Evolutionary conservation across 148 eudicot species (phyloP), one percentile per base, ranked within the genome.

Genomic region (Nepenthes mirabilis): DNA sequence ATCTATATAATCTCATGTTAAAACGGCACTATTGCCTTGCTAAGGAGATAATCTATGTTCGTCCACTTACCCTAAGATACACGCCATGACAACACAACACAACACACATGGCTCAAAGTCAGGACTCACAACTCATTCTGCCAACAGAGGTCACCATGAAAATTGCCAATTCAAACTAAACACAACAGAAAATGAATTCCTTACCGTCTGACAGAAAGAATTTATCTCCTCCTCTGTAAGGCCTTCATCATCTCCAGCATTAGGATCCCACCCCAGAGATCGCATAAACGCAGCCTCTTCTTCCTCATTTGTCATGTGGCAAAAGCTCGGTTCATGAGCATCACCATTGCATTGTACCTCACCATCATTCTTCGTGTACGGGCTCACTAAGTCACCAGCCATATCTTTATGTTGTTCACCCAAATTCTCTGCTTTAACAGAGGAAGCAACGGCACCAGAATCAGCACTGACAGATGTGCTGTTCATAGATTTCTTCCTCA

Each of bases 401-500:
- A 40, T 63, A 55, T 64, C 87, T 61, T 82, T 74, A 45, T 45
- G 6, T 10, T 33, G 59, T 43, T 52, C 75, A 65, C 54, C 74
- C 14, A 72, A 55, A 51, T 74, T 76, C 64, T 71, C 76, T 62
- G 60, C 52, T 52, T 36, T 32, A 54, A 56, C 64, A 65, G 79
- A 62, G 14, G 74, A 67, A 73, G 63, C 61, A 59, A 60, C 52
- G 11, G 70, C 33, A 56, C 67, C 61, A 57, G 88, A 65, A 60
- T 77, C 76, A 60, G 70, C 58, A 43, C 23, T 40, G 43, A 47
- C 45, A 47, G 71, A 48, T 60, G 81, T 23, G 49, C 62, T 45
- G 60, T 69, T 62, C 37, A 36, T 2, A 65, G 84, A 81, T 68
- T 91, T 88, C 69, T 76, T 85, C 72, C 97, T 88, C 93, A 91